Conservation (phyloP, 116 monocot species). For the Trichopus zeylanicus region DNA sequence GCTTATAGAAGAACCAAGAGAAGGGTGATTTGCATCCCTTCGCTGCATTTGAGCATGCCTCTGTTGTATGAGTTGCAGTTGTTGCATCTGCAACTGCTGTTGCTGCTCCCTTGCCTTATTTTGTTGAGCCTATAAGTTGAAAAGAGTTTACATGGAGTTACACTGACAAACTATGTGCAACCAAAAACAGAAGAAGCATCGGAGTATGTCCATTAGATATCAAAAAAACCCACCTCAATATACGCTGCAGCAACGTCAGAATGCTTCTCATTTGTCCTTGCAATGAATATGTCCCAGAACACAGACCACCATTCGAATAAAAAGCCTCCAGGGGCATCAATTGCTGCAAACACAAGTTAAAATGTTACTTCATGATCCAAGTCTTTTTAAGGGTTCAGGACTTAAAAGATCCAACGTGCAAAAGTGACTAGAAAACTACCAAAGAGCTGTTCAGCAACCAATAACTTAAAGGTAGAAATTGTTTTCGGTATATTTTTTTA, state of each 20-base stretch:
- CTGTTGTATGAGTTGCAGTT: slow-evolving; percentile 25
- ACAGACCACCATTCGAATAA: slow-evolving; percentile 99
- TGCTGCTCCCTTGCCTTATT: slow-evolving; percentile 55
- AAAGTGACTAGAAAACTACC: not conserved
- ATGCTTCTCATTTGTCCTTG: slow-evolving; percentile 96
- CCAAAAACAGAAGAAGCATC: not conserved
- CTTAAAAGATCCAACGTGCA: not conserved
- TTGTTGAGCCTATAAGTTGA: slow-evolving; percentile 37
- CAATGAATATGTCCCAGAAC: slow-evolving; percentile 97
- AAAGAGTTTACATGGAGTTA: not conserved
- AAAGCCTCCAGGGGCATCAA: slow-evolving; percentile 95
- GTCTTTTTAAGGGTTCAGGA: not conserved
- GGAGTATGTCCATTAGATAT: not conserved
- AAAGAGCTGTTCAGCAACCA: too few relatives aligned
- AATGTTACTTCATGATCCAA: not conserved
- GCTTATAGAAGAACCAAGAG: slow-evolving; percentile 39
- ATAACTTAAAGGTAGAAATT: too few relatives aligned
- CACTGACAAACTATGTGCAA: not conserved
- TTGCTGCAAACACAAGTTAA: slow-evolving; percentile 39
- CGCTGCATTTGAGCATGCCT: slow-evolving; percentile 23
- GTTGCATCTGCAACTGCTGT: slow-evolving; percentile 1
- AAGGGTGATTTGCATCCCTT: slow-evolving; percentile 33
- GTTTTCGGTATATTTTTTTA: too few relatives aligned
- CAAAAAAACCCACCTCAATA: slow-evolving; percentile 42
- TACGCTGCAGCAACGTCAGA: slow-evolving; percentile 91